Conservation (phyloP, 2,329 filamentous ascomycete species). For the Colletotrichum brevisporum region DNA sequence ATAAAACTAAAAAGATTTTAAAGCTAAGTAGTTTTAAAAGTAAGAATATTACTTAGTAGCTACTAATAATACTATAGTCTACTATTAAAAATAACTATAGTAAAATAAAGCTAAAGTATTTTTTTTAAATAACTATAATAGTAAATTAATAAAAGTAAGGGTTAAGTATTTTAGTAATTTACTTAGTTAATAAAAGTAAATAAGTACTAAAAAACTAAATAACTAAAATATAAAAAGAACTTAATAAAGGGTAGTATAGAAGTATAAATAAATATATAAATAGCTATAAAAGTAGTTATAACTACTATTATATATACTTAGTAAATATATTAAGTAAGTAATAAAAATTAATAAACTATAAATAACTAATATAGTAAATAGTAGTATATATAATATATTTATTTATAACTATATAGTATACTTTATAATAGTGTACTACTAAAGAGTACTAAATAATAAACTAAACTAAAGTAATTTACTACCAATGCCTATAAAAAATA, state of each 20-base stretch:
- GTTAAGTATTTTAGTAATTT: slow-evolving; percentile 5
- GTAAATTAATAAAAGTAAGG: slow-evolving; percentile 3
- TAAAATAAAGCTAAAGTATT: slow-evolving; percentile 14
- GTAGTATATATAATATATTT: slow-evolving; percentile 30
- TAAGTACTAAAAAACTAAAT: neutral
- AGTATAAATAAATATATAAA: slow-evolving; percentile 25
- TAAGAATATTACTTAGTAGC: neutral
- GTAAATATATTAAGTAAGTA: slow-evolving; percentile 13
- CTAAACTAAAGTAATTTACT: slow-evolving; percentile 45
- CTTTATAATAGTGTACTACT: slow-evolving; percentile 19
- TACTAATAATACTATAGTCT: neutral
- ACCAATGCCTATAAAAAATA: slow-evolving; percentile 45
- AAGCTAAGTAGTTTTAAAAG: neutral
- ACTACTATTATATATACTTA: slow-evolving; percentile 33
- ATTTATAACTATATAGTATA: neutral
- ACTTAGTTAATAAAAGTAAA: neutral
- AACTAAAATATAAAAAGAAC: neutral
- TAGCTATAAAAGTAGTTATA: slow-evolving; percentile 31
- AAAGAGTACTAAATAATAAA: slow-evolving; percentile 39
- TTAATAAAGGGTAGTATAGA: neutral
- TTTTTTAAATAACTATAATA: slow-evolving; percentile 29
- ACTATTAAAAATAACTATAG: slow-evolving; percentile 25
- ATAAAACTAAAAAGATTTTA: no score
- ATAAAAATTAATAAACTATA: slow-evolving; percentile 28
- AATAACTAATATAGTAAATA: slow-evolving; percentile 36